These are phyloP conservation scores for Chrysanthemum seticuspe DNA, from an alignment of 129 eudicot genomes.

Conservation along the genomic window DNA sequence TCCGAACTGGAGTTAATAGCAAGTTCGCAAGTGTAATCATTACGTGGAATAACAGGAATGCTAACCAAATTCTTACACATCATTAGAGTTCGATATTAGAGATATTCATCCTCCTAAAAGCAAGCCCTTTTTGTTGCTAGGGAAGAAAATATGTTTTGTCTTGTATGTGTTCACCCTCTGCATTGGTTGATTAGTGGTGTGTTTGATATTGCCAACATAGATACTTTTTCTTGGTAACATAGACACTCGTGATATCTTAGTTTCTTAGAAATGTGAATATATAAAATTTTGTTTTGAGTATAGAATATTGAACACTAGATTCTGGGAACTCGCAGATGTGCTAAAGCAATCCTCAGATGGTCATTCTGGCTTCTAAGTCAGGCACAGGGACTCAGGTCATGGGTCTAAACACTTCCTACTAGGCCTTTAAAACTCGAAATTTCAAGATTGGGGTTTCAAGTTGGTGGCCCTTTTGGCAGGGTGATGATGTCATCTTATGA, in stretches of 20 bases:
- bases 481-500: conserved; percentile 50
- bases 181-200: conserved; percentile 24
- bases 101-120: not conserved
- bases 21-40: conserved; percentile 2
- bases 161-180: conserved; percentile 1
- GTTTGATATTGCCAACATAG: conserved; percentile 22
- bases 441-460: conserved; percentile 39
- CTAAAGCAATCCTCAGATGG: conserved; percentile 65
- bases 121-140: conserved; percentile 5
- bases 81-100: not conserved
- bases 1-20: too few relatives aligned
- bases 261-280: conserved; percentile 37
- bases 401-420: conserved; percentile 45
- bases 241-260: conserved; percentile 33
- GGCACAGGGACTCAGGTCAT: conserved; percentile 56
- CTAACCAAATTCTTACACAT: not conserved
- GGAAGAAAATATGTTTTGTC: conserved; percentile 14
- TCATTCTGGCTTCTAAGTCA: conserved; percentile 55
- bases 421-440: conserved; percentile 42
- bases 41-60: not conserved
- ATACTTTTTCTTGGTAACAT: conserved; percentile 23
- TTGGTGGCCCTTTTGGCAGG: conserved; percentile 47
- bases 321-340: conserved; percentile 79
- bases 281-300: conserved; percentile 34
- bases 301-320: conserved; percentile 57